Conservation (phyloP, 2,329 filamentous ascomycete species). For the Trichophyton simii region DNA sequence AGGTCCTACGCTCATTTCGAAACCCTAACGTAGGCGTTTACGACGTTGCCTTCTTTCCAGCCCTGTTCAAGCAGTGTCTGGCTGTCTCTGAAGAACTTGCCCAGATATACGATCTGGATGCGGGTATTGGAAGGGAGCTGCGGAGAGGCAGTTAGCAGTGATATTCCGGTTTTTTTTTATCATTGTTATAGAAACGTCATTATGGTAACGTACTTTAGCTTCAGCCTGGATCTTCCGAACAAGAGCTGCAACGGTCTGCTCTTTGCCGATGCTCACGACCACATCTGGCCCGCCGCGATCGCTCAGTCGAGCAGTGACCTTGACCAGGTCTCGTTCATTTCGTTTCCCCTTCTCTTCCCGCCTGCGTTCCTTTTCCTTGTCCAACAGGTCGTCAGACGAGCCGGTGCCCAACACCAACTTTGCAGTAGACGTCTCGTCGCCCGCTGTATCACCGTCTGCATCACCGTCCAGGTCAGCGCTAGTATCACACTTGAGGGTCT, state of each 20-base stretch:
- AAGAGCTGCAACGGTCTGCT: conserved; percentile 53
- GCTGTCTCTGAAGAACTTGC: conserved; percentile 62
- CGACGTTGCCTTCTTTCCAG: conserved; percentile 61
- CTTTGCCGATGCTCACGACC: conserved; percentile 43
- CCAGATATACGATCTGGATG: conserved; percentile 66
- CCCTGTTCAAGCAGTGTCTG: conserved; percentile 54
- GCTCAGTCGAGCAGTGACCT: conserved; percentile 52
- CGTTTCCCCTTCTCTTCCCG: conserved; percentile 51
- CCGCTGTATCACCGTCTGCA: conserved; percentile 14
- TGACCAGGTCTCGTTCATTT: conserved; percentile 43
- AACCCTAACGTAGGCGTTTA: conserved; percentile 54
- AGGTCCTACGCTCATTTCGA: not conserved
- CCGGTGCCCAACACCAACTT: conserved; percentile 28
- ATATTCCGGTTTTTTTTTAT: not conserved
- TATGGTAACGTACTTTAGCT: conserved; percentile 43
- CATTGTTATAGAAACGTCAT: not conserved
- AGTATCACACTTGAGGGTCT: conserved; percentile 12
- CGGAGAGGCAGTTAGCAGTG: not conserved
- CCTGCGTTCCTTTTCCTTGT: conserved; percentile 29
- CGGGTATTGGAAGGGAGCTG: conserved; percentile 48
- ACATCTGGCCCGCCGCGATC: conserved; percentile 53
- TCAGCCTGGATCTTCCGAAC: conserved; percentile 51
- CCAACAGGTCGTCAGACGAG: conserved; percentile 27
- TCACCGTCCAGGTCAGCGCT: conserved; percentile 10
- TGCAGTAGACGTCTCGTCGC: conserved; percentile 15